Conservation (phyloP, 768 basidiomycete genomes). For the Tricholoma saponaceum region DNA sequence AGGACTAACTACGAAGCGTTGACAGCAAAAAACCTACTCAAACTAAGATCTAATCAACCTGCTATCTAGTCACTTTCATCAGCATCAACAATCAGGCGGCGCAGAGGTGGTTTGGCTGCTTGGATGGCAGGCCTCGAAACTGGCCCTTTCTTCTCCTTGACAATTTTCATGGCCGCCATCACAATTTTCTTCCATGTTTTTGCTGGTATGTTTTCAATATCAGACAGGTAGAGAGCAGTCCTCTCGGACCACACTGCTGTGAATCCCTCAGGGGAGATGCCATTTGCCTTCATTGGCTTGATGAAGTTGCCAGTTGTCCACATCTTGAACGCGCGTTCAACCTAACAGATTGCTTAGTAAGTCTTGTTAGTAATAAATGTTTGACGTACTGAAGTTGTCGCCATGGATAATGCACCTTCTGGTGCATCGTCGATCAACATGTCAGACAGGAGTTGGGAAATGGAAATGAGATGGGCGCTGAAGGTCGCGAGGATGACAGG, state of each 20-base stretch:
- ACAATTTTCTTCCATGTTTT: conserved; percentile 3
- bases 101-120: background rate
- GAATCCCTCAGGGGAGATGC: background rate
- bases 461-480: background rate
- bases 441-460: background rate
- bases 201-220: background rate
- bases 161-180: background rate
- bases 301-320: conserved; percentile 4
- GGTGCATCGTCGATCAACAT: background rate
- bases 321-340: conserved; percentile 1
- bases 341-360: conserved; percentile 3
- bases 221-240: background rate
- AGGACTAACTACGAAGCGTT: background rate
- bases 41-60: background rate
- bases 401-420: conserved; percentile 3
- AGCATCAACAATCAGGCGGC: background rate
- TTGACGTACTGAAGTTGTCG: conserved; percentile 2
- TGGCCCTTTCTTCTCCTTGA: background rate
- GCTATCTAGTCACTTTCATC: conserved; percentile 3
- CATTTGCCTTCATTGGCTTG: background rate
- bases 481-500: conserved; percentile 1
- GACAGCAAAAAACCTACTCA: background rate
- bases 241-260: background rate
- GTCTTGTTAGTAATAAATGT: background rate
- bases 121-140: background rate